Evolutionary conservation across 2,329 filamentous ascomycete genomes (phyloP), one percentile per base, ranked within the genome.

Genomic region (Arachnopeziza araneosa): DNA sequence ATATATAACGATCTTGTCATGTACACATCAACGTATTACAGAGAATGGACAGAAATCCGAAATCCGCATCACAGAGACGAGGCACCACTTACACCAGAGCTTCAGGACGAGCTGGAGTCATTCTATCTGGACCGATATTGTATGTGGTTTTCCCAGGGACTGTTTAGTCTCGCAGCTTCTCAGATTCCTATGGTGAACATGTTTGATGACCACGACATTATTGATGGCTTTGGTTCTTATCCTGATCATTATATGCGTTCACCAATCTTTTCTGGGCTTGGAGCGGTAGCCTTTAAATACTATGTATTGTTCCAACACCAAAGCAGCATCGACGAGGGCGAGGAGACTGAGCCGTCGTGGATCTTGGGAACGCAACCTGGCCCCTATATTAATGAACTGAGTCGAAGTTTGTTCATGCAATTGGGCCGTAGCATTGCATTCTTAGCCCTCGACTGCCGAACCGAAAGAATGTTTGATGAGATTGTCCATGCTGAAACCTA

Each of bases 181-280:
- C 93, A 98, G 72, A 98, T 99, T 52, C 93, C 95, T 9, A 98
- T 97, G 93, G 85, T 99, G 69, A 99, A 99, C 73, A 93, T 99
- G 74, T 97, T 90, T 80, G 93, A 98, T 73, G 95, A 98, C 68
- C 95, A 98, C 72, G 90, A 95, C 67, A 89, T 93, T 67, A 93
- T 93, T 64, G 89, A 93, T 74, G 95, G 96, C 0, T 99, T 88
- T 71, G 95, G 95, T 7, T 96, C 92, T 0, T 99, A 98, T 73
- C 87, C 93, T 3, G 84, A 97, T 66, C 85, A 90, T 66, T 95
- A 96, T 70, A 98, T 97, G 91, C 85, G 83, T 65, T 91, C 90
- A 2, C 89, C 91, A 0, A 90, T 98, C 0, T 96, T 99, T 72
- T 88, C 87, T 1, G 95, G 96, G 0, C 75, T 99, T 9, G 96